Base-by-base conservation (phyloP, 75 land plant species). In the Isoetes taiwanensis region DNA sequence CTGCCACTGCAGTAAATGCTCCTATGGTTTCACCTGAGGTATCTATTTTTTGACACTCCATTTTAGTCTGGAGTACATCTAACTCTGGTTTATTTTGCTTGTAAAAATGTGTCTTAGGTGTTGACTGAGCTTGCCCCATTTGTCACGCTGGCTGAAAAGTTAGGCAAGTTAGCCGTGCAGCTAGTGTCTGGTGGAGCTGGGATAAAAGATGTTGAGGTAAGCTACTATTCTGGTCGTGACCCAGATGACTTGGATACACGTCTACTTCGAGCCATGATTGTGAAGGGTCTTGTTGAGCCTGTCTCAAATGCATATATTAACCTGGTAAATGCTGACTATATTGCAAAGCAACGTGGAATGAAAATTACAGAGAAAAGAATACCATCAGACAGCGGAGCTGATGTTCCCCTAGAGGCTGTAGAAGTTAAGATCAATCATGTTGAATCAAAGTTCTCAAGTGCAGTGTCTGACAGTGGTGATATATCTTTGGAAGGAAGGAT, bases 1-100 rank as follows among this genome's bases (percentile, higher is more conserved):
- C 96, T 68, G 93, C 87, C 2, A 86, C 96, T 32, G 96, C 96
- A 40, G 87, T 90, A 37, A 90, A 90, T 70, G 96, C 93, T 12
- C 96, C 93, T 5, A 86, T 82, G 93, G 96, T 90, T 52, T 81
- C 94, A 40, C 53, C 80, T 52, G 91, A 86, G 80, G 94, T 87
- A 62, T n/a, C n/a, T n/a, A n/a, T n/a, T n/a, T n/a, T n/a, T n/a
- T n/a, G n/a, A n/a, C n/a, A n/a, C n/a, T n/a, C n/a, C n/a, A n/a
- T n/a, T n/a, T n/a, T n/a, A n/a, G n/a, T n/a, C n/a, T n/a, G n/a
- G n/a, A n/a, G n/a, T n/a, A n/a, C n/a, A n/a, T n/a, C n/a, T n/a
- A n/a, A n/a, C n/a, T n/a, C n/a, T n/a, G n/a, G n/a, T n/a, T n/a
- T n/a, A n/a, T n/a, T n/a, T n/a, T n/a, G n/a, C n/a, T n/a, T n/a